Conservation (phyloP, 495 filamentous ascomycete genomes). For the Aspergillus cavernicola region DNA sequence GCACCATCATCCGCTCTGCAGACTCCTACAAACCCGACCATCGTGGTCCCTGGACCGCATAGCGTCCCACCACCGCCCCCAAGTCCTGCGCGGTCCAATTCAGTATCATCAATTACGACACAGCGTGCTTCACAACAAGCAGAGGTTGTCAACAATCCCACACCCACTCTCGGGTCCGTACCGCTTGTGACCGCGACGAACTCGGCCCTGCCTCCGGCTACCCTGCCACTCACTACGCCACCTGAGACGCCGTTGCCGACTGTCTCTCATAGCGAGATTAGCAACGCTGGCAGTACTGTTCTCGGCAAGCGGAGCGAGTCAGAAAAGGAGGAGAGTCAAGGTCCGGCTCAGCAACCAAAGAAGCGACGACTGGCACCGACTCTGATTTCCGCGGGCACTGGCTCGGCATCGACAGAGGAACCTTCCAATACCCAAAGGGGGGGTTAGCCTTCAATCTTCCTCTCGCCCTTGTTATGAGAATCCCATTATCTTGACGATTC, state of each 20-base stretch:
- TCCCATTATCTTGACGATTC: constrained; percentile 1
- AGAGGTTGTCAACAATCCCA: constrained; percentile 67
- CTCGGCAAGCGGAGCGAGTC: constrained; percentile 57
- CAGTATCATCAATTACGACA: constrained; percentile 78
- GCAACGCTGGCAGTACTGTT: constrained; percentile 40
- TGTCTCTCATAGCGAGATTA: constrained; percentile 39
- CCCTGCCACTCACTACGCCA: constrained; percentile 68
- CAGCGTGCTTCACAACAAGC: constrained; percentile 39
- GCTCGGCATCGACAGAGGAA: constrained; percentile 20
- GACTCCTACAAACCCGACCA: constrained; percentile 8
- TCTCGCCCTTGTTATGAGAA: not conserved
- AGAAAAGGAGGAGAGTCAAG: constrained; percentile 55
- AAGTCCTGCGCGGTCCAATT: constrained; percentile 79
- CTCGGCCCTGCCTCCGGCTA: constrained; percentile 51
- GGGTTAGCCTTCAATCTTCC: not conserved
- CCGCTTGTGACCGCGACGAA: constrained; percentile 69
- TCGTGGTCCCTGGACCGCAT: constrained; percentile 54
- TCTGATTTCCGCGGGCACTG: constrained; percentile 41
- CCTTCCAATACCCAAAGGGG: constrained; percentile 15
- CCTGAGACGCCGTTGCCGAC: constrained; percentile 68
- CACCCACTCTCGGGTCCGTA: constrained; percentile 67
- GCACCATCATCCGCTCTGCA: constrained; percentile 52
- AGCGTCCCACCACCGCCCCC: constrained; percentile 29
- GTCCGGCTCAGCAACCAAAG: constrained; percentile 54
- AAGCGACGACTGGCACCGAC: constrained; percentile 78